Conservation (phyloP, 2,329 filamentous ascomycete species). For the Cladosporium sp. region DNA sequence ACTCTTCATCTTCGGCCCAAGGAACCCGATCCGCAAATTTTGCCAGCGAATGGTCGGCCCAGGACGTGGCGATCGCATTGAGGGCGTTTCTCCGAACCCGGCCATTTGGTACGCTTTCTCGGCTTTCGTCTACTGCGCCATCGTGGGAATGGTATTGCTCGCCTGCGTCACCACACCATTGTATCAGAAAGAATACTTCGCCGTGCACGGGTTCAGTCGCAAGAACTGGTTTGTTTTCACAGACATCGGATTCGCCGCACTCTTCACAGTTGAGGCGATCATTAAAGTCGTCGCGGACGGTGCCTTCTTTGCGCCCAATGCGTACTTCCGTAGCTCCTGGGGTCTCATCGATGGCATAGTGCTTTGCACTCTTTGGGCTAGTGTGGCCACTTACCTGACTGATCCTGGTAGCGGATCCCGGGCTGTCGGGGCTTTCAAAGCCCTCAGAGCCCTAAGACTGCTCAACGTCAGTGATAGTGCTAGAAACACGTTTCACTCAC, state of each 20-base stretch:
- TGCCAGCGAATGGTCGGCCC: conserved; percentile 92
- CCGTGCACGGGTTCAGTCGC: conserved; percentile 40
- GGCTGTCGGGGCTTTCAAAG: conserved; percentile 95
- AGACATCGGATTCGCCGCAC: conserved; percentile 81
- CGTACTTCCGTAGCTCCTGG: conserved; percentile 95
- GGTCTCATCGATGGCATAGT: conserved; percentile 93
- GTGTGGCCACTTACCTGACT: conserved; percentile 78
- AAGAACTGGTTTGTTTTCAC: conserved; percentile 96
- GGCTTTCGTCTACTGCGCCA: conserved; percentile 87
- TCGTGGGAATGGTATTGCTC: conserved; percentile 95
- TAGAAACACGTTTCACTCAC: conserved; percentile 91
- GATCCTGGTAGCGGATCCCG: conserved; percentile 83
- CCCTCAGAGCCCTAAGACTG: conserved; percentile 82
- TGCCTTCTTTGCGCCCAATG: conserved; percentile 94
- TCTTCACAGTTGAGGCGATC: conserved; percentile 82
- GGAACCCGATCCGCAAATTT: conserved; percentile 73
- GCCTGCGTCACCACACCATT: conserved; percentile 93
- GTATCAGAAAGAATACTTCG: conserved; percentile 86
- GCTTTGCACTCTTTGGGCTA: conserved; percentile 91
- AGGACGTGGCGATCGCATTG: conserved; percentile 84
- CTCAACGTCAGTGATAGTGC: conserved; percentile 96
- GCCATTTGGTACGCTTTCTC: conserved; percentile 92
- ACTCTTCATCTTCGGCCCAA: conserved; percentile 79
- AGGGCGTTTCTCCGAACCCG: conserved; percentile 86
- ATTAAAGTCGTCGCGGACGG: conserved; percentile 97